Conservation (phyloP, 2,329 filamentous ascomycete species). For the Talaromyces funiculosus region DNA sequence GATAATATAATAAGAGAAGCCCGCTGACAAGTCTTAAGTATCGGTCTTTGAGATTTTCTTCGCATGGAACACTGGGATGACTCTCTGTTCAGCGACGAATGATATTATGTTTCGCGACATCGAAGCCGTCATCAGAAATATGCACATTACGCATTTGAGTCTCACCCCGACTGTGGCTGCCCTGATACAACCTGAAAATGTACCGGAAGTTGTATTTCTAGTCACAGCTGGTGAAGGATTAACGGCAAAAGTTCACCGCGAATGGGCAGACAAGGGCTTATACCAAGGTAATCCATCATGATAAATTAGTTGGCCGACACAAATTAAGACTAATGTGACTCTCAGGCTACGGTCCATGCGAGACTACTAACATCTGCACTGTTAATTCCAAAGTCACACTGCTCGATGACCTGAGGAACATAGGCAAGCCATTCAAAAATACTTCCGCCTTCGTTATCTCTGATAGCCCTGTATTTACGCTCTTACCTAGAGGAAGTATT, state of each 20-base stretch:
- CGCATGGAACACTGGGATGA: conserved; percentile 71
- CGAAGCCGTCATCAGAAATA: conserved; percentile 57
- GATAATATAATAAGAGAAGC: neutral
- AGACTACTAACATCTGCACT: conserved; percentile 84
- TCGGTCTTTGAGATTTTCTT: conserved; percentile 91
- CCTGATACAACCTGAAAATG: conserved; percentile 61
- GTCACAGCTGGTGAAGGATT: conserved; percentile 78
- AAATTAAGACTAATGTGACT: neutral
- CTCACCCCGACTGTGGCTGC: conserved; percentile 80
- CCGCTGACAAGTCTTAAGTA: conserved; percentile 40
- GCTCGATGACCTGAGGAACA: conserved; percentile 62
- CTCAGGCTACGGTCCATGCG: conserved; percentile 70
- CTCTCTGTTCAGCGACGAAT: conserved; percentile 68
- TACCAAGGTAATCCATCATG: conserved; percentile 55
- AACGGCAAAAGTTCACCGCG: conserved; percentile 62
- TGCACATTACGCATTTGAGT: conserved; percentile 72
- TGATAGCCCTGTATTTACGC: conserved; percentile 39
- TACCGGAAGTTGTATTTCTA: conserved; percentile 67
- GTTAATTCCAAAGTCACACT: conserved; percentile 56
- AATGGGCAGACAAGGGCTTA: conserved; percentile 63
- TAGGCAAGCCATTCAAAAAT: conserved; percentile 69
- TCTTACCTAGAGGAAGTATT: conserved; percentile 63
- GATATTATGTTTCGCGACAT: conserved; percentile 69
- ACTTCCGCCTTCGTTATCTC: conserved; percentile 66
- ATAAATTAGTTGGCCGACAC: neutral